Percentiles rank a stretch among this genome's conserved stretches.
Conservation (phyloP, 331 rosid genomes). For the Quercus phellos region DNA sequence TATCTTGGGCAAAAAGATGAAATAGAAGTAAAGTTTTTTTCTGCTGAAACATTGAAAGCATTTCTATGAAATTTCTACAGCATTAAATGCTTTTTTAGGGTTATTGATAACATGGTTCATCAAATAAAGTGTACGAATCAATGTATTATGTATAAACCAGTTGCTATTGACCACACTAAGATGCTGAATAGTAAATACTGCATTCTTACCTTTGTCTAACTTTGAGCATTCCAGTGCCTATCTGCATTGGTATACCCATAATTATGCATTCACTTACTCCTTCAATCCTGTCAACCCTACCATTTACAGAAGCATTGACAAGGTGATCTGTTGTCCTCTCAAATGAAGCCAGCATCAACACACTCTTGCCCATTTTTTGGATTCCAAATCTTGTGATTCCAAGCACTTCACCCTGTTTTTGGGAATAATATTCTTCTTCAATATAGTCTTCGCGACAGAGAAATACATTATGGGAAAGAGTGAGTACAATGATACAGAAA, state of each 20-base stretch:
- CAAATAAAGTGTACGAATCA: neutral
- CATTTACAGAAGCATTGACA: slow-evolving; percentile 64
- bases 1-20: neutral
- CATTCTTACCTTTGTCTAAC: slow-evolving; percentile 71
- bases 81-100: neutral
- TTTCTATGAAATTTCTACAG: neutral
- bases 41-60: neutral
- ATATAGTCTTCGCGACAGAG: neutral
- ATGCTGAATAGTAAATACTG: neutral
- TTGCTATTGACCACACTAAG: no score
- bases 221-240: slow-evolving; percentile 87
- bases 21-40: neutral
- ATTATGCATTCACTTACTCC: slow-evolving; percentile 88
- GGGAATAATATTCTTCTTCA: neutral
- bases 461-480: neutral
- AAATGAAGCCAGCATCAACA: slow-evolving; percentile 86
- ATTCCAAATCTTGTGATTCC: slow-evolving; percentile 92
- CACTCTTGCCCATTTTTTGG: slow-evolving; percentile 85
- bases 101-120: neutral
- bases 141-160: no score
- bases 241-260: slow-evolving; percentile 83
- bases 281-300: slow-evolving; percentile 69
- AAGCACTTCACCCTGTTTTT: slow-evolving; percentile 69
- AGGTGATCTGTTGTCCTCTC: slow-evolving; percentile 83
- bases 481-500: neutral